Percentiles rank a stretch among this genome's conserved stretches.
Conservation (phyloP, 768 basidiomycete species). For the Nidularia pulvinata region DNA sequence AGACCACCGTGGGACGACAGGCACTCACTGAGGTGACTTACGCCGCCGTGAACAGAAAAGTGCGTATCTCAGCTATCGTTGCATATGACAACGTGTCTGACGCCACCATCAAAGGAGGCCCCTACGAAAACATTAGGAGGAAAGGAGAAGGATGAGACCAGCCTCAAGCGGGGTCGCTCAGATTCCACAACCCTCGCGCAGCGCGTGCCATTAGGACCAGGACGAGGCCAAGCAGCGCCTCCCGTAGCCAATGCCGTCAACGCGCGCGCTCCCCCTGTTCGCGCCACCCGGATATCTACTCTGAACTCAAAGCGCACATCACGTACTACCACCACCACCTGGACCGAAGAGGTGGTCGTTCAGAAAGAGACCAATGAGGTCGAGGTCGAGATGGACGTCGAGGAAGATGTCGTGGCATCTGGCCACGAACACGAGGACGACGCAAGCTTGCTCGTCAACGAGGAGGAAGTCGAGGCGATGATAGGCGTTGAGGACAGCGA, state of each 20-base stretch:
- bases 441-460: constrained; percentile 35
- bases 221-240: constrained; percentile 41
- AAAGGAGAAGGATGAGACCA: constrained; percentile 71
- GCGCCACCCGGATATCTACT: constrained; percentile 21
- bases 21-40: constrained; percentile 84
- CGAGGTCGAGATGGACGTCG: constrained; percentile 62
- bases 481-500: constrained; percentile 50
- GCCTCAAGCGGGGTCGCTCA: constrained; percentile 66
- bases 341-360: constrained; percentile 38
- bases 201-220: constrained; percentile 69
- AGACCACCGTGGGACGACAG: constrained; percentile 62
- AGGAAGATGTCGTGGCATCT: constrained; percentile 35
- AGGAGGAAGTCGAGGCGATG: constrained; percentile 68
- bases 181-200: constrained; percentile 63
- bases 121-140: constrained; percentile 47
- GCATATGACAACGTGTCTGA: constrained; percentile 71
- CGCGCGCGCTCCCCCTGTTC: constrained; percentile 29
- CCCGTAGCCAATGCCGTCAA: constrained; percentile 40
- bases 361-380: constrained; percentile 34
- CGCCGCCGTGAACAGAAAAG: constrained; percentile 77
- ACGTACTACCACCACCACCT: constrained; percentile 38
- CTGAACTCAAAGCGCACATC: constrained; percentile 33
- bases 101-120: constrained; percentile 58
- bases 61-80: constrained; percentile 24
- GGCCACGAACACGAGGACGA: constrained; percentile 39